Base-by-base conservation (phyloP, 192 early-diverging fungal species). In the Entrophospora sp. region DNA sequence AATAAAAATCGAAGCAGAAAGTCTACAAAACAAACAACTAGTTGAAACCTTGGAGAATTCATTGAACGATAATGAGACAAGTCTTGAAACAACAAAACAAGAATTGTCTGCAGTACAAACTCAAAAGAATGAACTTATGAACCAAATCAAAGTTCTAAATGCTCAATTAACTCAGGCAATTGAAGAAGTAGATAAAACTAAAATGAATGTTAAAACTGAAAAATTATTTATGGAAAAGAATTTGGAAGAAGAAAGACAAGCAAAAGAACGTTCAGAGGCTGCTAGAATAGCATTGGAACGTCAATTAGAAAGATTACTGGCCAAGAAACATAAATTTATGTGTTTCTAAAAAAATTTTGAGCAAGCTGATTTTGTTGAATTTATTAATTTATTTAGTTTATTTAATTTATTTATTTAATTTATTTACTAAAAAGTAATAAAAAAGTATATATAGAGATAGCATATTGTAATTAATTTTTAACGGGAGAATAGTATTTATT, bases 271-370 rank as follows among this genome's bases (percentile, higher is more conserved):
- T 52, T 79, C 82, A 4, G 77, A 81, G 53, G 73, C 71, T 59
- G 75, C 79, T 18, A 68, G 69, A 52, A 51, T 65, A 8, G 69
- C 75, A 25, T 58, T 83, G 38, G 82, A 83, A 49, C 71, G 68
- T 18, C 61, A 75, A 49, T 79, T 83, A 76, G 79, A 83, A 58
- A 78, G 81, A 34, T 44, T 83, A 18, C 73, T 83, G 71, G 75
- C 64, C 18, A 71, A 76, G 48, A 81, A 76, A 69, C 79, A 68
- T 64, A 83, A 81, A 58, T 83, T 83, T 63, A 79, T 75, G 42
- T 83, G 82, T 65, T 83, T 83, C 62, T 83, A 76, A 69, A 61
- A 12, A 3, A 46, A 46, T 38, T 38, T 38, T 38, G n/a, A n/a
- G n/a, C n/a, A n/a, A n/a, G n/a, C n/a, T n/a, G n/a, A n/a, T n/a